Conservation (phyloP, 495 filamentous ascomycete species). For the Tuber borchii region DNA sequence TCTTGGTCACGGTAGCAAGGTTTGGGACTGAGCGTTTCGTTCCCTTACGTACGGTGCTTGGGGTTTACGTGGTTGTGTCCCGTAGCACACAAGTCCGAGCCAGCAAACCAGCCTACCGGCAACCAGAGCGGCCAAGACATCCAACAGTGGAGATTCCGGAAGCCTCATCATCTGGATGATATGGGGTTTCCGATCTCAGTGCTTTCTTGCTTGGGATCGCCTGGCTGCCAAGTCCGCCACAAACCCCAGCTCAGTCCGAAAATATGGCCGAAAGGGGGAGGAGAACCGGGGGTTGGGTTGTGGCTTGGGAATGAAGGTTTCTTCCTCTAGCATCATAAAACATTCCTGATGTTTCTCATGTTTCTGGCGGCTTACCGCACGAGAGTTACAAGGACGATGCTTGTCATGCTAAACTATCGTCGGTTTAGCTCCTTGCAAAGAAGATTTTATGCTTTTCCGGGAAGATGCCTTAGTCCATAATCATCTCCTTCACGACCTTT, state of each 20-base stretch:
- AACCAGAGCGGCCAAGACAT: background rate
- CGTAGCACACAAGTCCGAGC: background rate
- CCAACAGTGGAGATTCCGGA: background rate
- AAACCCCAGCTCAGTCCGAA: background rate
- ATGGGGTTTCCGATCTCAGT: slow-evolving; percentile 1
- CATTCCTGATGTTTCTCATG: background rate
- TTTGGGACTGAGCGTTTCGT: slow-evolving; percentile 1
- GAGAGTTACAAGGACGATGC: background rate
- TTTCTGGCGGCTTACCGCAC: background rate
- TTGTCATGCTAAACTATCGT: background rate
- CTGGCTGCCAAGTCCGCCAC: background rate
- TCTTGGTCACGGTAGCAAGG: background rate
- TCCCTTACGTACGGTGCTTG: background rate
- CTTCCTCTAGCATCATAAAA: background rate
- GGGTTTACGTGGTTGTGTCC: background rate
- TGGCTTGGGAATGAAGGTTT: no score
- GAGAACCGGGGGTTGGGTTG: background rate
- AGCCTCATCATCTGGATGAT: background rate
- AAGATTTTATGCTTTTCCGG: background rate
- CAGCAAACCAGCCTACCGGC: background rate
- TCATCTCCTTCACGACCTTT: background rate
- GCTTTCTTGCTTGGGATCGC: background rate
- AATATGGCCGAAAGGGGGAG: background rate
- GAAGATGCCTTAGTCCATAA: background rate
- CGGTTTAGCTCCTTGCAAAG: background rate